These are phyloP conservation scores for Trichoderma harzianum DNA, from an alignment of 2,329 filamentous ascomycete species.

Conservation along the genomic window DNA sequence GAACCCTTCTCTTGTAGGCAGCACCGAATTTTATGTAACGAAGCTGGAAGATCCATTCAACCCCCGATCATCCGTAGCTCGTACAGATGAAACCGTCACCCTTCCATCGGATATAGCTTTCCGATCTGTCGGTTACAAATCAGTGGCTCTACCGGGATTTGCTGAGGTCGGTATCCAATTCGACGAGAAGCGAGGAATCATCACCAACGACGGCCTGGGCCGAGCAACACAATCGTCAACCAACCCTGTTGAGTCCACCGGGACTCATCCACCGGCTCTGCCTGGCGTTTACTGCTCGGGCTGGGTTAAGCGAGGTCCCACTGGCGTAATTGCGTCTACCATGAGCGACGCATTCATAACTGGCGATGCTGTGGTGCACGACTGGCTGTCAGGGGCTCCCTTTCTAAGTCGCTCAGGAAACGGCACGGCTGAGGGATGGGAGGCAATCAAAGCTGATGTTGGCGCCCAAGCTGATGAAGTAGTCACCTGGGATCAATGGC, in stretches of 20 bases:
- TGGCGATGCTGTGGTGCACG: conserved; percentile 76
- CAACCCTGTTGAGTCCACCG: conserved; percentile 22
- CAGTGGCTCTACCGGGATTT: conserved; percentile 72
- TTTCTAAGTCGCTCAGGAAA: conserved; percentile 36
- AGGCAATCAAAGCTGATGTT: conserved; percentile 63
- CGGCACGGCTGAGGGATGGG: conserved; percentile 60
- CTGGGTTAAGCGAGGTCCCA: conserved; percentile 94
- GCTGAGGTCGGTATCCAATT: conserved; percentile 73
- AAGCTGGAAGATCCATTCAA: conserved; percentile 54
- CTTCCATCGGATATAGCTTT: conserved; percentile 73
- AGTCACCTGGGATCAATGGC: conserved; percentile 83
- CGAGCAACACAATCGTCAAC: conserved; percentile 26
- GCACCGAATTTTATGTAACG: conserved; percentile 65
- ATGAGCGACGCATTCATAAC: conserved; percentile 94
- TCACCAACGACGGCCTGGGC: conserved; percentile 78
- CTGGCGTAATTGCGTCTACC: conserved; percentile 91
- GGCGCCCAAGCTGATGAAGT: conserved; percentile 52
- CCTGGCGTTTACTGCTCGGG: conserved; percentile 87
- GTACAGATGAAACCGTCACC: conserved; percentile 48
- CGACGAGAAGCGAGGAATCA: conserved; percentile 67
- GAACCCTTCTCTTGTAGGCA: conserved; percentile 51
- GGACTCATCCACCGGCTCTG: conserved; percentile 37
- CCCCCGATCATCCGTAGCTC: conserved; percentile 45
- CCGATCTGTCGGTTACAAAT: conserved; percentile 92
- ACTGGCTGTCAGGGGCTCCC: conserved; percentile 56